phyloP scores from a whole-genome alignment of 2,329 filamentous ascomycete genomes.

The Arachnomyces sp. region DNA sequence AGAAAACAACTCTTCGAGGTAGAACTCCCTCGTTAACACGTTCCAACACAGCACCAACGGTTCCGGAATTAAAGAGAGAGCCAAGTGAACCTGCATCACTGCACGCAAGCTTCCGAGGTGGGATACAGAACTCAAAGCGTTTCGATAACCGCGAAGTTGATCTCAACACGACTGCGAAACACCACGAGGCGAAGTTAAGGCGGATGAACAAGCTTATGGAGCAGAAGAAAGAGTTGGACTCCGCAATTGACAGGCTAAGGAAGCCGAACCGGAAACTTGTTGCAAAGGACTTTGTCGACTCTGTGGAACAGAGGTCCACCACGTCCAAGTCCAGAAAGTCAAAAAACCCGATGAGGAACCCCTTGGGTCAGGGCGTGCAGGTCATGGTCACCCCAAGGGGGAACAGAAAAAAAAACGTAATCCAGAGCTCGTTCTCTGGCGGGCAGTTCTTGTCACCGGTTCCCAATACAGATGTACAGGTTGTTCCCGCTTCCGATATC shows the following conservation, averaged over 20 bases:
- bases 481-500: neutral
- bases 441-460: no score
- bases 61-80: slow-evolving; percentile 33
- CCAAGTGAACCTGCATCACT: slow-evolving; percentile 33
- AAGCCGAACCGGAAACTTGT: slow-evolving; percentile 41
- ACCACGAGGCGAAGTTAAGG: slow-evolving; percentile 38
- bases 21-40: slow-evolving; percentile 31
- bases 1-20: slow-evolving; percentile 25
- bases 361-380: slow-evolving; percentile 36
- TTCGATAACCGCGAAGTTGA: slow-evolving; percentile 43
- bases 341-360: slow-evolving; percentile 35
- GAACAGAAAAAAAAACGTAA: slow-evolving; percentile 26
- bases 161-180: slow-evolving; percentile 36
- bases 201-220: slow-evolving; percentile 38
- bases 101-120: slow-evolving; percentile 30
- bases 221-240: slow-evolving; percentile 41
- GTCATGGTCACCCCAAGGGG: slow-evolving; percentile 42
- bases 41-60: slow-evolving; percentile 34
- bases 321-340: slow-evolving; percentile 27
- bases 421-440: neutral
- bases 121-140: slow-evolving; percentile 37
- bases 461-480: no score
- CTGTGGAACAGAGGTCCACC: slow-evolving; percentile 26
- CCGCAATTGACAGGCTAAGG: slow-evolving; percentile 38
- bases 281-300: slow-evolving; percentile 37